Evolutionary conservation across 176 grass and related monocot species (phyloP).

Genomic region (Zoysia pacifica): DNA sequence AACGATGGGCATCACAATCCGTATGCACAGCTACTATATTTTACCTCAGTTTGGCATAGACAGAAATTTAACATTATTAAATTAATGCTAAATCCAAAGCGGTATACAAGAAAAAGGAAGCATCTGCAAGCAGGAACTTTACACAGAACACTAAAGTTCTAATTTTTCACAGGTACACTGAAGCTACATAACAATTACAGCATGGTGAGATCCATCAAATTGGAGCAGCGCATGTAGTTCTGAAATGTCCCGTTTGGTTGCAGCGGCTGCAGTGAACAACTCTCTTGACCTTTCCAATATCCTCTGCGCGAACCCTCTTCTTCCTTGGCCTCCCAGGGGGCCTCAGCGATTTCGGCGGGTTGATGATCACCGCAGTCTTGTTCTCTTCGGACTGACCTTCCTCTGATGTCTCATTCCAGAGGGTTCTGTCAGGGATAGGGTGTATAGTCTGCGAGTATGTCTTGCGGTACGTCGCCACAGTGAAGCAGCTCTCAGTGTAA

Average conservation of each 20-base stretch:
- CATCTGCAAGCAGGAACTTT: constrained; percentile 42
- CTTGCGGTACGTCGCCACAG: constrained; percentile 82
- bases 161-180: constrained; percentile 43
- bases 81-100: constrained; percentile 18
- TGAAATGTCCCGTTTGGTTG: constrained; percentile 97
- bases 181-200: constrained; percentile 19
- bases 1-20: too few species aligned
- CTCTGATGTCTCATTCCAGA: constrained; percentile 64
- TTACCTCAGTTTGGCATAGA: too few species aligned
- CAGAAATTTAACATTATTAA: neutral
- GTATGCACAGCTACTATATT: too few species aligned
- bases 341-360: constrained; percentile 78
- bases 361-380: constrained; percentile 55
- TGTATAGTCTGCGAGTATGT: constrained; percentile 95
- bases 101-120: neutral
- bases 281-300: constrained; percentile 68
- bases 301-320: constrained; percentile 73
- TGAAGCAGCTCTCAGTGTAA: constrained; percentile 94
- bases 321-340: constrained; percentile 79
- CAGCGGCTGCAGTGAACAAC: constrained; percentile 95
- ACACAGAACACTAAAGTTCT: constrained; percentile 31
- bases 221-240: constrained; percentile 81
- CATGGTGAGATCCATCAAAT: constrained; percentile 44
- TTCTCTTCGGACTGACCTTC: constrained; percentile 42
- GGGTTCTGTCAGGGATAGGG: constrained; percentile 86